phyloP scores from a whole-genome alignment of 2,329 filamentous ascomycete genomes.

The Pezicula rhizophila region DNA sequence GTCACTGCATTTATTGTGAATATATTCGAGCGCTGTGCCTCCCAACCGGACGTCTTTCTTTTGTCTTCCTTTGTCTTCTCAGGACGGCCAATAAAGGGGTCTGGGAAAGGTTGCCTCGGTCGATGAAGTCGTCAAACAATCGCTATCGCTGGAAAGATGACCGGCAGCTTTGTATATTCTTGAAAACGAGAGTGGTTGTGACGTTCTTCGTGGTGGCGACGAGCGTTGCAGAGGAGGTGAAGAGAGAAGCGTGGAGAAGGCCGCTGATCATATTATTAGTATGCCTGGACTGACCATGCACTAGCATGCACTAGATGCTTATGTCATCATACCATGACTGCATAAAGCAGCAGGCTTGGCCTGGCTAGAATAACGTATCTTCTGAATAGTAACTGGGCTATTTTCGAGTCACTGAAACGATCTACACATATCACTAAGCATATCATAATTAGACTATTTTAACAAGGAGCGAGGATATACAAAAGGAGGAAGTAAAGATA shows the following conservation, averaged over 20 bases:
- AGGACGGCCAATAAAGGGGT: conserved; percentile 57
- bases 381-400: too few species aligned
- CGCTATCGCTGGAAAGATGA: conserved; percentile 29
- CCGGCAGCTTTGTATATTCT: conserved; percentile 28
- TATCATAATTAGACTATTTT: too few species aligned
- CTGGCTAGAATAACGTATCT: too few species aligned
- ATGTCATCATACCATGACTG: neutral
- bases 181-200: conserved; percentile 25
- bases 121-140: conserved; percentile 26
- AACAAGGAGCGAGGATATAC: too few species aligned
- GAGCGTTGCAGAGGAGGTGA: conserved; percentile 22
- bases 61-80: conserved; percentile 27
- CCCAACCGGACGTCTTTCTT: conserved; percentile 17
- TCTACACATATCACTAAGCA: too few species aligned
- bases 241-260: conserved; percentile 7
- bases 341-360: too few species aligned
- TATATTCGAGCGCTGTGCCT: too few species aligned
- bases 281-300: neutral
- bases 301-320: neutral
- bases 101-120: conserved; percentile 35
- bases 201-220: conserved; percentile 25
- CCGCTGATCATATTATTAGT: conserved; percentile 8
- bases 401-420: too few species aligned
- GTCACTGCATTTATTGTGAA: too few species aligned
- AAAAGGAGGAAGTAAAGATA: too few species aligned